phyloP scores from a whole-genome alignment of 805 yeast genomes.

The Metschnikowia continentalis region DNA sequence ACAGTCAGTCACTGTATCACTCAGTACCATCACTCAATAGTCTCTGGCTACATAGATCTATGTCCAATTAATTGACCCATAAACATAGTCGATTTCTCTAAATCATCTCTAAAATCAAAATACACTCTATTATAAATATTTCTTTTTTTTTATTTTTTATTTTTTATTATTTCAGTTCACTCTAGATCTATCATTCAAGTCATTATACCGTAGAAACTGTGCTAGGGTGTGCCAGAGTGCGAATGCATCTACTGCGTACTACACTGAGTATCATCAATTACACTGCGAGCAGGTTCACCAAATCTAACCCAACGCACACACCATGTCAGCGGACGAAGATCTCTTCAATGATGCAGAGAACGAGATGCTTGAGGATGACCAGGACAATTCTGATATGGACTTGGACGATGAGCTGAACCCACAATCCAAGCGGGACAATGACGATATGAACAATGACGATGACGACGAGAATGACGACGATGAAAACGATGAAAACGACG shows the following conservation, averaged over 20 bases:
- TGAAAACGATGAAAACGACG: conserved; percentile 8
- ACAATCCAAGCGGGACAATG: conserved; percentile 24
- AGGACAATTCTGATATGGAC: conserved; percentile 17
- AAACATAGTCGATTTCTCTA: too few relatives aligned
- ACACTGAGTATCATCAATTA: too few relatives aligned
- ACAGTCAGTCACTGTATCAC: too few relatives aligned
- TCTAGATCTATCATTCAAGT: too few relatives aligned
- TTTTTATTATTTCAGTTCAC: too few relatives aligned
- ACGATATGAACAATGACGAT: conserved; percentile 21
- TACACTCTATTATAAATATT: too few relatives aligned
- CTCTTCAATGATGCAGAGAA: conserved; percentile 21
- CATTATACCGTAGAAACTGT: neutral
- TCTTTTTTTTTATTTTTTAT: too few relatives aligned
- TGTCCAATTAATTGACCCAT: too few relatives aligned
- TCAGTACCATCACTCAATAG: too few relatives aligned
- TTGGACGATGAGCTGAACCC: conserved; percentile 9
- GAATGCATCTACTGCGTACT: neutral
- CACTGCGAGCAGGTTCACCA: too few relatives aligned
- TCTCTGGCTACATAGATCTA: too few relatives aligned
- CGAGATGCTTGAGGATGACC: conserved; percentile 14
- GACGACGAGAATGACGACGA: conserved; percentile 18
- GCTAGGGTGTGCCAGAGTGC: neutral
- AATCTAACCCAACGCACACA: neutral
- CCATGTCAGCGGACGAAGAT: conserved; percentile 20
- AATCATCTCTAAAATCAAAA: too few relatives aligned